Base-by-base conservation (phyloP, 768 basidiomycete species). In the Lepiota venenata region DNA sequence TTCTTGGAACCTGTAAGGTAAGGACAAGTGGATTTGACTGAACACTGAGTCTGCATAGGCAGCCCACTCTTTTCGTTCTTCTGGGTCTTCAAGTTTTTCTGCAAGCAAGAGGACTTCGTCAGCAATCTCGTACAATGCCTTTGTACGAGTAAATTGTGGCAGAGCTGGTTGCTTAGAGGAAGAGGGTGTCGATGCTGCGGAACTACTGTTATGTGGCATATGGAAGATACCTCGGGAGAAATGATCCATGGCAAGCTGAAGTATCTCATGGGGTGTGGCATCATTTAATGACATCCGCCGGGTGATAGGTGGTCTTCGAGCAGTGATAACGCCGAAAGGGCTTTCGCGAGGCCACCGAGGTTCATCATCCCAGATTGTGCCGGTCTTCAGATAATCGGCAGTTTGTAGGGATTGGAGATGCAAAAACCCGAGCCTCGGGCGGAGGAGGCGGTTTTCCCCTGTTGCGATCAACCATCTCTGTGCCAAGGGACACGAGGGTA, bases 211-310 rank as follows among this genome's bases (percentile, higher is more conserved):
- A 36, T 82, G 83, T 1, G 85, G 86, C 85, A 86, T 85, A 63
- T 85, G 81, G 63, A 88, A 81, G 53, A 87, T 85, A 5, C 84
- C 86, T 18, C 84, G 72, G 4, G 79, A 79, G 63, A 87, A 85
- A 57, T 86, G 85, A 64, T 87, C 86, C 71, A 83, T 81, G 7
- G 86, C 84, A 29, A 84, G 71, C 18, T 48, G 56, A 42, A 49
- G 52, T 11, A 54, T 45, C 9, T 50, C 57, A 18, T 55, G 38
- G 6, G 52, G 42, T 1, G 44, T 52, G 14, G 50, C 55, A 32
- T 42, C 35, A 1, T 36, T 55, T 35, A 60, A 35, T 43, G 42
- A 41, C 60, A 60, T 60, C 36, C 57, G 42, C 18, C 60, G 47
- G 18, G 57, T 56, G n/a, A 60, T 55, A 40, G 60, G 60, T 29